phyloP scores from a whole-genome alignment of 768 basidiomycete genomes.

The Rhodotorula taiwanensis region DNA sequence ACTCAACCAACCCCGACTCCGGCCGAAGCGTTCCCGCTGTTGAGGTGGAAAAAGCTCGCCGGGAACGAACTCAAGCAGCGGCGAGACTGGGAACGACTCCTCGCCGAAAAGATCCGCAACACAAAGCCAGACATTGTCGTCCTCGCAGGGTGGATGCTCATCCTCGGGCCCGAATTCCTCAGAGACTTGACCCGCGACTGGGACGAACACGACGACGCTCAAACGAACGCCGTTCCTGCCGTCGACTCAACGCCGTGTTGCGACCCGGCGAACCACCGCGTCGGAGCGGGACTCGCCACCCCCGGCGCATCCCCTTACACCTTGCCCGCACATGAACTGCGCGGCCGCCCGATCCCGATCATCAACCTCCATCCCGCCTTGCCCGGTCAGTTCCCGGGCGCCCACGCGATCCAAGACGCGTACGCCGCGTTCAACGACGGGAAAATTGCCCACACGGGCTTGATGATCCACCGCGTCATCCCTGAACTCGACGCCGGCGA shows the following conservation, averaged over 20 bases:
- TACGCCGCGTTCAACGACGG: conserved; percentile 63
- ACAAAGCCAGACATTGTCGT: conserved; percentile 71
- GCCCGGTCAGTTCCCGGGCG: conserved; percentile 89
- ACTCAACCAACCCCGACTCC: conserved; percentile 60
- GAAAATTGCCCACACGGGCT: conserved; percentile 69
- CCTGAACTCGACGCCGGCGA: conserved; percentile 88
- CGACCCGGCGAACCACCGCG: conserved; percentile 3
- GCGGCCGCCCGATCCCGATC: conserved; percentile 57
- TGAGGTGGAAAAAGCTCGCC: conserved; percentile 67
- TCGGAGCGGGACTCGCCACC: conserved; percentile 7
- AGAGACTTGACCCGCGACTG: conserved; percentile 50
- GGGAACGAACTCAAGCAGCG: conserved; percentile 51
- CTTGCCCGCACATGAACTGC: background rate
- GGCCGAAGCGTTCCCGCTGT: conserved; percentile 72
- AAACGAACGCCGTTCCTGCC: background rate
- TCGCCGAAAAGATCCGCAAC: conserved; percentile 55
- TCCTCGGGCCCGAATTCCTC: conserved; percentile 74
- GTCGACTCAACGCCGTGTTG: background rate
- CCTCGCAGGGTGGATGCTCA: conserved; percentile 99
- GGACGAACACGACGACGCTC: conserved; percentile 3
- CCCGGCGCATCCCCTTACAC: conserved; percentile 26
- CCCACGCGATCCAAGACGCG: conserved; percentile 74
- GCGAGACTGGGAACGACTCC: conserved; percentile 77
- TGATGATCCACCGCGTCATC: conserved; percentile 90
- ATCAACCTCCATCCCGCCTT: conserved; percentile 96